Base-by-base conservation (phyloP, 23 red algal species). In the Gracilariopsis chorda region DNA sequence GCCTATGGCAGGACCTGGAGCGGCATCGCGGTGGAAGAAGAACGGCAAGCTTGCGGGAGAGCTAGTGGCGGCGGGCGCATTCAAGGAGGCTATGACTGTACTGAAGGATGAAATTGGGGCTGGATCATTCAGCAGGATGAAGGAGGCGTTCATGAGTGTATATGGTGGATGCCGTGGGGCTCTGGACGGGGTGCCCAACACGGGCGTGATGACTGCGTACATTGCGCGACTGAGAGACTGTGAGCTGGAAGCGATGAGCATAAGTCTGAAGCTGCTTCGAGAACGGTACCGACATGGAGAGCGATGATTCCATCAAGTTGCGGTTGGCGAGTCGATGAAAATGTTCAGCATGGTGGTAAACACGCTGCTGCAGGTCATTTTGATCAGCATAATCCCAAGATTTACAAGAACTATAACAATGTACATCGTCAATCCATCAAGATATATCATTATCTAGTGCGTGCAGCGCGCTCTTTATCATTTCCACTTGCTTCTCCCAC, bases 51-150 rank as follows among this genome's bases (percentile, higher is more conserved):
- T 91, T n/a, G 77, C 81, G 27, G 94, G 94, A 19, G 94, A 96
- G 67, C 77, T 84, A 44, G 94, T 58, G 33, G 80, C 87, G 17
- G 94, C 94, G 17, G 94, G 94, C 23, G 94, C 86, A 73, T 91
- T 91, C 51, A 69, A 86, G 21, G 86, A 91, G 72, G 87, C 94
- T 29, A 63, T 96, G 87, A 77, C 44, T 13, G 42, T 96, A 52
- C 77, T 96, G 32, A 29, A 14, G 13, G 25, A 71, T 21, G 87
- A 96, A 81, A 92, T 96, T 71, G 85, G 86, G 20, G 62, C 59
- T 16, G 61, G 42, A 34, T 48, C 48, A 8, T 77, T 73, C 64
- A 55, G 16, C 32, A 51, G 41, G 33, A 62, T 96, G 78, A 71
- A 92, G 47, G 75, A 82, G 27, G 43, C 80, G 6, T 53, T 95